Base-by-base conservation (phyloP, 176 grass and related monocot species). In the Cenchrus americanus region DNA sequence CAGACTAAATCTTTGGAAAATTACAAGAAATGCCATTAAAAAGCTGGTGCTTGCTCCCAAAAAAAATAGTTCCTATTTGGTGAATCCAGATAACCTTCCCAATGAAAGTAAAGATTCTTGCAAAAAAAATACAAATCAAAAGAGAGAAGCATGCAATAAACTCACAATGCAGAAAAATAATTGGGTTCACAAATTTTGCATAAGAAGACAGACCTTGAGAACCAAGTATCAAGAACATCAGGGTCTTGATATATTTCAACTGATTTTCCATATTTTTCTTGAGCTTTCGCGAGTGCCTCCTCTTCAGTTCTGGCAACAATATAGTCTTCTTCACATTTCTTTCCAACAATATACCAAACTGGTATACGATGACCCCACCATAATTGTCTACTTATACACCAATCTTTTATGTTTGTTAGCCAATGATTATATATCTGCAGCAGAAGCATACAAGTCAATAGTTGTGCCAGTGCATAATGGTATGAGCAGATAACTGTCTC, bases 351-450 rank as follows among this genome's bases (percentile, higher is more conserved):
- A 84, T 98, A 98, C 96, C 96, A 98, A 82, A 95, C 96, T 69
- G 96, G 96, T 87, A 98, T 98, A 32, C 91, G 85, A 83, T 98
- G 96, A 55, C 96, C 96, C 96, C 96, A 98, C 96, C 96, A 98
- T 69, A 98, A 75, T 80, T 98, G 96, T 87, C 93, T 95, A 85
- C 96, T 98, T 87, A 98, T 98, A 84, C 93, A 98, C 96, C 96
- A 98, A 85, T 98, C 96, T 46, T 98, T 98, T 80, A 98, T 98
- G 91, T 98, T 93, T 62, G 96, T 98, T 90, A 98, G 82, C 96
- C 96, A 98, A 81, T 98, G 91, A 87, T 95, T 98, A 88, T 98
- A 98, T 88, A 89, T 95, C 96, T 98, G 89, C 79, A 88, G 60
- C n/a, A 85, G 59, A 55, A 78, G 61, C 24, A 46, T 69, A 66